A percentile compares a stretch with the other conserved stretches of the same genome.
Evolutionary conservation across 2,329 filamentous ascomycete genomes (phyloP).

Genomic region (Ophiostoma piceae): DNA sequence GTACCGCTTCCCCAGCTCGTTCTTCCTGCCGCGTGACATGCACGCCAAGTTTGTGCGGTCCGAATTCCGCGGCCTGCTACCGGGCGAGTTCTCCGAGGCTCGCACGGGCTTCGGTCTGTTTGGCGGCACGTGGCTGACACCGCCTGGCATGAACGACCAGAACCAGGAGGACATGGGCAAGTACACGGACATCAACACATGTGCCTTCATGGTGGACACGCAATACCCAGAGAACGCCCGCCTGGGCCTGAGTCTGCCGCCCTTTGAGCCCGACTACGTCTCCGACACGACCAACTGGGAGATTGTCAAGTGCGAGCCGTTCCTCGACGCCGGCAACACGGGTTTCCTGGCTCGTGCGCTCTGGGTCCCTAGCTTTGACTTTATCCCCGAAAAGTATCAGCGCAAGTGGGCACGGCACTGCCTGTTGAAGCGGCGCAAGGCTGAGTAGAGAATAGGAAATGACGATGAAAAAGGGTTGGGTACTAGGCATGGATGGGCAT

Average conservation of each 20-base stretch:
- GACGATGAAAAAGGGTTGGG: background rate
- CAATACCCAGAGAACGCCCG: conserved; percentile 58
- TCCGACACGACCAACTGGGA: conserved; percentile 73
- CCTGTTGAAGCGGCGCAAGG: conserved; percentile 48
- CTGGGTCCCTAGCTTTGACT: conserved; percentile 69
- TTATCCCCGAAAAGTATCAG: conserved; percentile 63
- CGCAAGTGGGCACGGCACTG: conserved; percentile 88
- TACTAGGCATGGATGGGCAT: background rate
- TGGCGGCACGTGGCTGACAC: conserved; percentile 76
- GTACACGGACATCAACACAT: conserved; percentile 72
- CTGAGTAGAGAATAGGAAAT: background rate
- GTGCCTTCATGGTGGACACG: conserved; percentile 83
- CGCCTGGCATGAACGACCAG: conserved; percentile 82
- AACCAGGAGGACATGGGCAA: conserved; percentile 84
- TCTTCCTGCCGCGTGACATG: conserved; percentile 78
- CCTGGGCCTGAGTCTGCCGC: conserved; percentile 42
- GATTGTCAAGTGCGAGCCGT: conserved; percentile 64
- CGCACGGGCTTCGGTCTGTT: conserved; percentile 64
- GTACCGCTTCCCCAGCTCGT: conserved; percentile 95
- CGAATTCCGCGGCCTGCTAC: conserved; percentile 81
- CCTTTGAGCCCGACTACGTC: conserved; percentile 74
- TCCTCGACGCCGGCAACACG: conserved; percentile 75
- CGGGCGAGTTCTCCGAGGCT: conserved; percentile 81
- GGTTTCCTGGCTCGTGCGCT: conserved; percentile 67
- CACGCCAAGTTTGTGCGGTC: conserved; percentile 85